Evolutionary conservation across 2,329 filamentous ascomycete species (phyloP), one percentile per base, ranked within the genome.

Genomic region (Teratosphaeria pseudoeucalypti): DNA sequence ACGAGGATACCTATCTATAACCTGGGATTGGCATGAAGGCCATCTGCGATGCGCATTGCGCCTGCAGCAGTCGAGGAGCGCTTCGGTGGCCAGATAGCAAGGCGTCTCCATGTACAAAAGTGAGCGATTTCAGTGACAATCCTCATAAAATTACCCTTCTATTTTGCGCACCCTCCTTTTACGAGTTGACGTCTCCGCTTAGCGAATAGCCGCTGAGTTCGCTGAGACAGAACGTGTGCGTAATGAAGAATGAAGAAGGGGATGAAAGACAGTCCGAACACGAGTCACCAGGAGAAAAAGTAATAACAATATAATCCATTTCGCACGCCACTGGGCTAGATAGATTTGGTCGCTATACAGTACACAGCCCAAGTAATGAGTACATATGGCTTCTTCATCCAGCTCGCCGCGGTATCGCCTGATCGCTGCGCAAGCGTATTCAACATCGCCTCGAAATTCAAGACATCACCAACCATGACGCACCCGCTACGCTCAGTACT

Each of bases 401-500:
- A 47, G 14, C 43, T n/a, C 43, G 43, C 43, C 19, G 43, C 43
- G 43, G n/a, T n/a, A n/a, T 9, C 43, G 7, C 9, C 19, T 23
- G 19, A 49, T 23, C 23, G 19, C 23, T 6, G 27, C 52, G 43
- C 43, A 23, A 49, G 43, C 43, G 43, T 49, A 49, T 19, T 49
- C 43, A 19, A 49, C 5, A 16, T 16, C 37, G 29, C 52, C 19
- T 29, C 7, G 3, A 14, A 29, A 16, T 23, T 16, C 54, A 39
- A 55, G 6, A n/a, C 29, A 4, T 19, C 26, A 7, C 29, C n/a
- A 34, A 23, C 26, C 54, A 57, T 12, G 19, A 5, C n/a, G 23
- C 23, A 23, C 23, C 23, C 23, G 23, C 23, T n/a, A 19, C 43
- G 5, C 56, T 58, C 52, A 62, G 43, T 52, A 64, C 57, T 43